These are phyloP conservation scores for Talaromyces sp. DNA, from an alignment of 2,329 filamentous ascomycete species.

Conservation along the genomic window DNA sequence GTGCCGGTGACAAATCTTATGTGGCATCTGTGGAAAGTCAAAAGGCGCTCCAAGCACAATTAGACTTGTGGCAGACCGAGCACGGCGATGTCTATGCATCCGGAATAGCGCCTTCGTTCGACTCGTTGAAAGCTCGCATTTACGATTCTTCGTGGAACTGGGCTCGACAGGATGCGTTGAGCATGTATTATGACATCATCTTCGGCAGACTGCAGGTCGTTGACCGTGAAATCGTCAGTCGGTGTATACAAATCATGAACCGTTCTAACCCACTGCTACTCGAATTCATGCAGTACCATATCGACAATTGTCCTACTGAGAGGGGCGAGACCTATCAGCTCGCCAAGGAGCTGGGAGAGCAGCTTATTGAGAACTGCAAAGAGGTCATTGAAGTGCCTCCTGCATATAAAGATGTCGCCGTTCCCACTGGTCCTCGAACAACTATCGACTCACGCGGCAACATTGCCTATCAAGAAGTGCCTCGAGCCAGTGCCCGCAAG, in stretches of 20 bases:
- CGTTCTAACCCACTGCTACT: slow-evolving; percentile 91
- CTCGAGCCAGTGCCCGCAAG: slow-evolving; percentile 84
- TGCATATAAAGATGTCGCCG: slow-evolving; percentile 89
- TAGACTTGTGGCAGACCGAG: slow-evolving; percentile 91
- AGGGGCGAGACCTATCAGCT: slow-evolving; percentile 95
- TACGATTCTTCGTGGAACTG: slow-evolving; percentile 99
- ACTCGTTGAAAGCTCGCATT: slow-evolving; percentile 83
- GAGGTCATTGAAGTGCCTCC: slow-evolving; percentile 79
- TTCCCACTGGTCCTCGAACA: slow-evolving; percentile 88
- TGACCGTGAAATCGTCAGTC: slow-evolving; percentile 96
- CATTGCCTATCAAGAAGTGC: slow-evolving; percentile 83
- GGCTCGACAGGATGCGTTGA: slow-evolving; percentile 93
- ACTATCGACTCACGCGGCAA: slow-evolving; percentile 90
- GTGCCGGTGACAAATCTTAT: slow-evolving; percentile 91
- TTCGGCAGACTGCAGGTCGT: slow-evolving; percentile 90
- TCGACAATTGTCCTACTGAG: slow-evolving; percentile 95
- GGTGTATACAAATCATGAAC: slow-evolving; percentile 99
- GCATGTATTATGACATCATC: slow-evolving; percentile 99
- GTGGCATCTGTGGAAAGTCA: slow-evolving; percentile 79
- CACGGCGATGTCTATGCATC: slow-evolving; percentile 95
- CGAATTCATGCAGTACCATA: slow-evolving; percentile 99
- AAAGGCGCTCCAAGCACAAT: slow-evolving; percentile 80
- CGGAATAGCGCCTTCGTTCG: slow-evolving; percentile 92
- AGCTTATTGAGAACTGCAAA: slow-evolving; percentile 96
- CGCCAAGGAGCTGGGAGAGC: slow-evolving; percentile 87